Percentiles rank a stretch among this genome's conserved stretches.
These are phyloP conservation scores for Solanum bulbocastanum DNA, from an alignment of 257 asterid genomes.

Conservation along the genomic window DNA sequence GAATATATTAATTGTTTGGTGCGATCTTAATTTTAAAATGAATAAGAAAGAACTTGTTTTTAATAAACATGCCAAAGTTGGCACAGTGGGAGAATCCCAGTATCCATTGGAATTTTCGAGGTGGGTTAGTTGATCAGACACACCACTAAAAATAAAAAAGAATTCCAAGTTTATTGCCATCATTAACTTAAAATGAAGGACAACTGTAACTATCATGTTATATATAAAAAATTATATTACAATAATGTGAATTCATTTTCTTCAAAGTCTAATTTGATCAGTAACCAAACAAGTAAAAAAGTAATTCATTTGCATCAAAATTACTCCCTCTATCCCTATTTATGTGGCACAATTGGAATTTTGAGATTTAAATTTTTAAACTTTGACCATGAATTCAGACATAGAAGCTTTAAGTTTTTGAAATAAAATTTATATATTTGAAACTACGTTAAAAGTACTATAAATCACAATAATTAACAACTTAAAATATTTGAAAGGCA, in stretches of 20 bases:
- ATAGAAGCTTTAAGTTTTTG: not conserved
- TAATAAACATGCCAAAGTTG: not conserved
- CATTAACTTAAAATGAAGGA: not conserved
- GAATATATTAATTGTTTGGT: not conserved
- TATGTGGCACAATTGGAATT: not conserved
- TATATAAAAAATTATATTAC: not conserved
- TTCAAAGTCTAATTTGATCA: not conserved
- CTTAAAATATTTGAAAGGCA: not conserved
- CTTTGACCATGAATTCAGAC: not conserved
- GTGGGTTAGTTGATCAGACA: not conserved
- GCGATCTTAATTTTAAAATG: not conserved
- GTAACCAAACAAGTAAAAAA: not conserved
- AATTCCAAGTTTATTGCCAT: not conserved
- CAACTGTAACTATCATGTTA: not conserved
- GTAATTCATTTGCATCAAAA: not conserved
- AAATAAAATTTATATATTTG: not conserved
- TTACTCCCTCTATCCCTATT: not conserved
- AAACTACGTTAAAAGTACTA: not conserved
- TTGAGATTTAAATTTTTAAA: not conserved
- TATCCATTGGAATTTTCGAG: not conserved
- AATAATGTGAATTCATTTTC: not conserved
- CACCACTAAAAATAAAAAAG: not conserved
- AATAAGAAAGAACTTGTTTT: not conserved
- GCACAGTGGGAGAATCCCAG: not conserved
- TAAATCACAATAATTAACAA: not conserved